Conservation (phyloP, 23 red algal species). For the Rhodosorus marinus region DNA sequence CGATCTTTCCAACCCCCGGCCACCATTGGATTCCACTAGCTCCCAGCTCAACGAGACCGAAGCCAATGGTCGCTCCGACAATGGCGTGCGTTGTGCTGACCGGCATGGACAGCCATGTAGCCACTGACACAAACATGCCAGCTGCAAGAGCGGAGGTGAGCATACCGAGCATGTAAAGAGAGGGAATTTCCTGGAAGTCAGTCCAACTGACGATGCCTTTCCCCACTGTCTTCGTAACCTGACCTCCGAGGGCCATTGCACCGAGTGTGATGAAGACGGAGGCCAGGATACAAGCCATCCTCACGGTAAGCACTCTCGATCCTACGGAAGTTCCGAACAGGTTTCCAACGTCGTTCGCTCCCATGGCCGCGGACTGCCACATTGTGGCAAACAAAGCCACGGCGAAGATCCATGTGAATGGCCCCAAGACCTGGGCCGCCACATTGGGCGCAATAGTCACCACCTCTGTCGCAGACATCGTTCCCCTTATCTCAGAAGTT, state of each 20-base stretch:
- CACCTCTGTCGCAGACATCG: too few relatives aligned
- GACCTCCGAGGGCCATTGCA: conserved; percentile 39
- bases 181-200: not conserved
- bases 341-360: conserved; percentile 86
- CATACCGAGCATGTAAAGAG: conserved; percentile 6
- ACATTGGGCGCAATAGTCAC: too few relatives aligned
- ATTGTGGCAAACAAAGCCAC: not conserved
- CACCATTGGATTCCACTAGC: conserved; percentile 18
- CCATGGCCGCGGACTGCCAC: conserved; percentile 10
- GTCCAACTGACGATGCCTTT: not conserved
- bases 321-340: conserved; percentile 84
- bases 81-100: conserved; percentile 79
- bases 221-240: conserved; percentile 52
- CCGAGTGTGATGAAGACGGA: conserved; percentile 30
- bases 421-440: too few relatives aligned
- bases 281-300: conserved; percentile 42
- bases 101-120: conserved; percentile 42
- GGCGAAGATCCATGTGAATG: not conserved
- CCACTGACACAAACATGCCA: conserved; percentile 36
- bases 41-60: conserved; percentile 26
- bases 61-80: conserved; percentile 50
- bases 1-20: conserved; percentile 35
- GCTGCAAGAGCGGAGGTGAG: not conserved
- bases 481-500: too few relatives aligned
- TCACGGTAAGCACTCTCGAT: conserved; percentile 34